Conservation (phyloP, 805 yeast species). For the Kuraishia floccosa region DNA sequence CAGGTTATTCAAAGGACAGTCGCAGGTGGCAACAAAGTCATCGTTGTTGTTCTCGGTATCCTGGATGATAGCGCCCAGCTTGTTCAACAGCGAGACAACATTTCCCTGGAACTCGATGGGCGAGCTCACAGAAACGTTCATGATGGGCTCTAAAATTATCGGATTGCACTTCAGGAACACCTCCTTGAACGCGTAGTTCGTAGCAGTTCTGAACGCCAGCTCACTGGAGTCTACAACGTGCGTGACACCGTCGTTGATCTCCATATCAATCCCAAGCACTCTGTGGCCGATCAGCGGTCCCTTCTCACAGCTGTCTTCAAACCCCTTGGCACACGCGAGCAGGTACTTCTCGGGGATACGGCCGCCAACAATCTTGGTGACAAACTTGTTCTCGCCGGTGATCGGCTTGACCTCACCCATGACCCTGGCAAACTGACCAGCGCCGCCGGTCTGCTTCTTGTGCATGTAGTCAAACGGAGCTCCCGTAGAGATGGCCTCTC, state of each 20-base stretch:
- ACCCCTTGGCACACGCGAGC: conserved; percentile 90
- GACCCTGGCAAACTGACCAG: conserved; percentile 97
- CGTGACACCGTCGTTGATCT: conserved; percentile 92
- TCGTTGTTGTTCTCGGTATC: conserved; percentile 93
- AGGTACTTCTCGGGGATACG: conserved; percentile 91
- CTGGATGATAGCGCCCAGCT: conserved; percentile 81
- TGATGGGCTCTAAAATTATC: conserved; percentile 89
- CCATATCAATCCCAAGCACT: conserved; percentile 88
- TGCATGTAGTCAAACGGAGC: conserved; percentile 87
- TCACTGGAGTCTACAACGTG: conserved; percentile 97
- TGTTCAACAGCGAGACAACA: conserved; percentile 85
- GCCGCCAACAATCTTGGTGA: conserved; percentile 91
- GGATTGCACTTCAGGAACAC: conserved; percentile 82
- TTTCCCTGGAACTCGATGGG: conserved; percentile 95
- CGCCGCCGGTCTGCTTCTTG: conserved; percentile 98
- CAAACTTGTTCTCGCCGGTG: conserved; percentile 43
- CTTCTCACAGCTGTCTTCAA: conserved; percentile 87
- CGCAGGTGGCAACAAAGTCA: conserved; percentile 88
- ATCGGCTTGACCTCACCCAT: conserved; percentile 43
- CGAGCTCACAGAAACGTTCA: conserved; percentile 87
- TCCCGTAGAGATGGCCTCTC: conserved; percentile 75
- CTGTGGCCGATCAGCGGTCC: conserved; percentile 95
- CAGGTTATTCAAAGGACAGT: conserved; percentile 92
- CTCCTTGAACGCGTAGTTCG: conserved; percentile 83
- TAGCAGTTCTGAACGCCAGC: conserved; percentile 88